A percentile compares a stretch with the other conserved stretches of the same genome.
These are phyloP conservation scores for Tuber aestivum DNA, from an alignment of 495 filamentous ascomycete genomes.

Conservation along the genomic window DNA sequence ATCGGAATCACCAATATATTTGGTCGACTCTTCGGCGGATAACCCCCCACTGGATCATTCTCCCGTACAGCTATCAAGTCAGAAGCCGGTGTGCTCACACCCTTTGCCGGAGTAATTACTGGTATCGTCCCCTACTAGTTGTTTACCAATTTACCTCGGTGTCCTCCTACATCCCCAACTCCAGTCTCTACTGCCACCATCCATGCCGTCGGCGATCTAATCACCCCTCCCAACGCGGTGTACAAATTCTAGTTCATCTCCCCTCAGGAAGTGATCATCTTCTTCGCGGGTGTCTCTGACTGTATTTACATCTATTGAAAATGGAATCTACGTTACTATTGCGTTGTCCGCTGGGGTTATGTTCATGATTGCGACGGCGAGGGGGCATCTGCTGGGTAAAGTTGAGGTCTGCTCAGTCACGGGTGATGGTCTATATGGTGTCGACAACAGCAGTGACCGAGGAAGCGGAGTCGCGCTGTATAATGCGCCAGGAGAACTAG, in stretches of 20 bases:
- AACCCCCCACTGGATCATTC: conserved; percentile 94
- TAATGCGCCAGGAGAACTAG: not conserved
- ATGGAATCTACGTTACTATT: conserved; percentile 87
- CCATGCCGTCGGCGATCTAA: conserved; percentile 90
- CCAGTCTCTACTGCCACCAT: conserved; percentile 91
- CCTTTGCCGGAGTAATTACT: conserved; percentile 87
- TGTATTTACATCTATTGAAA: conserved; percentile 79
- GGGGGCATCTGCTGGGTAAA: conserved; percentile 78
- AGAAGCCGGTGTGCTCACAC: conserved; percentile 91
- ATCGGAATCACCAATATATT: conserved; percentile 90
- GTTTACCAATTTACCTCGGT: conserved; percentile 93
- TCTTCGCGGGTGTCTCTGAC: conserved; percentile 93
- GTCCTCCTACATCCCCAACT: conserved; percentile 90
- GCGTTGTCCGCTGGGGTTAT: conserved; percentile 66
- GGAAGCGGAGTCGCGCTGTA: conserved; percentile 26
- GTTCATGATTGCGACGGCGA: conserved; percentile 72
- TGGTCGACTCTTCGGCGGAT: conserved; percentile 88
- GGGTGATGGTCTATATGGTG: conserved; percentile 60
- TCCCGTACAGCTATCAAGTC: conserved; percentile 96
- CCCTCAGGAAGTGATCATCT: conserved; percentile 83
- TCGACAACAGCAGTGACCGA: conserved; percentile 52
- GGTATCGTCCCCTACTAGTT: conserved; percentile 76
- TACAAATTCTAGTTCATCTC: conserved; percentile 96
- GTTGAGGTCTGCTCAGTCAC: conserved; percentile 85
- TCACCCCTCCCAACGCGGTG: conserved; percentile 86